These are phyloP conservation scores for Kurtzmaniella quercitrusa DNA, from an alignment of 1,139 yeast genomes.

Conservation along the genomic window DNA sequence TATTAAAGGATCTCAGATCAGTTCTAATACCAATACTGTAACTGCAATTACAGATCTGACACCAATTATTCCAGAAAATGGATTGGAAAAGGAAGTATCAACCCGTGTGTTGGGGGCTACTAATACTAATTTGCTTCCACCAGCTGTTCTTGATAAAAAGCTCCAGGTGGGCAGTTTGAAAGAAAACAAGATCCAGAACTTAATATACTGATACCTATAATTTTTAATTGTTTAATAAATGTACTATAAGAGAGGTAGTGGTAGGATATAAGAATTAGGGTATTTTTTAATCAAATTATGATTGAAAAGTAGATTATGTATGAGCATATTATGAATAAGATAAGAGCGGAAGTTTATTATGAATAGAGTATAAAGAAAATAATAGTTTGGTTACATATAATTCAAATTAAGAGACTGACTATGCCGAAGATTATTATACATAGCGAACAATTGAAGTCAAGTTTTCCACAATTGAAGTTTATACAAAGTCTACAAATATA, in stretches of 20 bases:
- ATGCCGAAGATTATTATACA: too few species aligned
- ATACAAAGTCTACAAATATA: too few species aligned
- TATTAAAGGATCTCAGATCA: not conserved
- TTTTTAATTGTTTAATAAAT: not conserved
- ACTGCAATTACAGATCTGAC: not conserved
- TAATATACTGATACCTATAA: not conserved
- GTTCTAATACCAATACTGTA: not conserved
- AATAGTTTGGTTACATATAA: too few species aligned
- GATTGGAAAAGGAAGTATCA: not conserved
- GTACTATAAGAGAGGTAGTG: not conserved
- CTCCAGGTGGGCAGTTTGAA: not conserved
- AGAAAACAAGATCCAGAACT: conserved; percentile 1
- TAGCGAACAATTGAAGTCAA: too few species aligned
- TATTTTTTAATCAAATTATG: too few species aligned
- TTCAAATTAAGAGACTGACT: too few species aligned
- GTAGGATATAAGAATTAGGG: not conserved
- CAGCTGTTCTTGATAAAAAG: not conserved
- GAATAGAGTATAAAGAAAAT: too few species aligned
- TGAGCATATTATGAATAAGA: too few species aligned
- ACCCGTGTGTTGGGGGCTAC: not conserved
- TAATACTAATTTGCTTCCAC: not conserved
- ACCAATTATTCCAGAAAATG: not conserved
- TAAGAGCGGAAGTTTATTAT: too few species aligned
- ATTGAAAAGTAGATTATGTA: too few species aligned
- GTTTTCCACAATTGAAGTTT: too few species aligned